These are phyloP conservation scores for Taphrina wiesneri DNA, from an alignment of 1,139 yeast genomes.

Conservation along the genomic window DNA sequence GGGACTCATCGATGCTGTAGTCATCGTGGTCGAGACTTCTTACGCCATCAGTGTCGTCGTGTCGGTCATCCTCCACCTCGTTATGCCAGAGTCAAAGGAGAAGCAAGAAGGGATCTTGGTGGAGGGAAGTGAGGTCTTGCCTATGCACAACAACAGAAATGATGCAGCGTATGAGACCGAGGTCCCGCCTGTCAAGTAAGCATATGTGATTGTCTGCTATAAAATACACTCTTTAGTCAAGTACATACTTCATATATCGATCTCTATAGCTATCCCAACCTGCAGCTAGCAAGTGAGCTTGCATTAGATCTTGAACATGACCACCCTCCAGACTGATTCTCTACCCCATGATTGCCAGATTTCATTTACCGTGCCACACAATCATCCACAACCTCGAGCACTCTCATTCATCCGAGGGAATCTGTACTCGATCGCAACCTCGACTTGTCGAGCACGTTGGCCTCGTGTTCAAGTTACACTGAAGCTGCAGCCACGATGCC, in stretches of 20 bases:
- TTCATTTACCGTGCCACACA: not conserved
- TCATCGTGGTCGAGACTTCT: constrained; percentile 81
- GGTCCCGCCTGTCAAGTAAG: not conserved
- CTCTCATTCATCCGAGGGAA: not conserved
- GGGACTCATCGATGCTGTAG: constrained; percentile 79
- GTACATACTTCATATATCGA: not conserved
- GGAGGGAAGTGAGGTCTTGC: constrained; percentile 6
- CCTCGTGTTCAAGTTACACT: too few species aligned
- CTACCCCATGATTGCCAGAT: not conserved
- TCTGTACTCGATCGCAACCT: not conserved
- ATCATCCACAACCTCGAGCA: not conserved
- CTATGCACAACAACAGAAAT: constrained; percentile 3
- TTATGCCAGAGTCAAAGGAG: constrained; percentile 71
- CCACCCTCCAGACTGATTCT: not conserved
- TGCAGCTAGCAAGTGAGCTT: too few species aligned
- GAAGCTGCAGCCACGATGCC: not conserved
- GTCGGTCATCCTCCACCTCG: constrained; percentile 68
- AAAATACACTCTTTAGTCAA: not conserved
- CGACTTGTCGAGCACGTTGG: not conserved
- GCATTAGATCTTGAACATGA: not conserved
- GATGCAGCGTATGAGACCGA: not conserved
- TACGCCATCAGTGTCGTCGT: constrained; percentile 80
- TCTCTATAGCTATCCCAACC: too few species aligned
- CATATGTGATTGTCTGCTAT: too few species aligned
- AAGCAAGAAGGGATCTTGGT: constrained; percentile 5